Base-by-base conservation (phyloP, 345 rosid genomes). In the Schrenkiella parvula region DNA sequence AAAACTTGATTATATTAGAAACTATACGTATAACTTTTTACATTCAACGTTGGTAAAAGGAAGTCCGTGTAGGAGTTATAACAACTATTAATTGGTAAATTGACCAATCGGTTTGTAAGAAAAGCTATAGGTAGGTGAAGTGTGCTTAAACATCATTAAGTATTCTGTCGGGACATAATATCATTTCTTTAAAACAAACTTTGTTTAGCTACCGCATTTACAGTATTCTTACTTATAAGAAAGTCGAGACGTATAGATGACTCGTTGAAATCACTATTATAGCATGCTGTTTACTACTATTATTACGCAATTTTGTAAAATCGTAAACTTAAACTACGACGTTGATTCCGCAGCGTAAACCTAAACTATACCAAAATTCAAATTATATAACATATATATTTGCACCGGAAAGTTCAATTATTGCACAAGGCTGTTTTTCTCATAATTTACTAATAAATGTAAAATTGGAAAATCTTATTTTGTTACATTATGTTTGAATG, bases 131-230 rank as follows among this genome's bases (percentile, higher is more conserved):
- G 66, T 66, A 37, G 78, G 67, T 74, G 67, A 66, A 66, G 78
- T 74, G 72, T 74, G 78, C 67, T 48, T 43, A 67, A 74, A 60
- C 73, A 74, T 68, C 78, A 67, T 51, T 74, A 66, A 74, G 73
- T 67, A 74, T 67, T 67, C 4, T 74, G 78, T 74, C 78, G 64
- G 73, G 15, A 4, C 56, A 57, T 47, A 18, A 42, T 44, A 28
- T 72, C 18, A 37, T 55, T 38, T 52, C 34, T 29, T 21, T n/a
- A 6, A 43, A 56, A 5, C 11, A 32, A 37, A 12, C 12, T 38
- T 38, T 46, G 8, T 18, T 54, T 44, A 55, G 3, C 6, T 38
- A 35, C 37, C 14, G 3, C 65, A 54, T 59, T 56, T 37, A 17
- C 17, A 43, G 47, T 34, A 47, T 57, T 50, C 26, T 43, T 43